Evolutionary conservation across 441 rosid species (phyloP).

Genomic region (Gossypium davidsonii): DNA sequence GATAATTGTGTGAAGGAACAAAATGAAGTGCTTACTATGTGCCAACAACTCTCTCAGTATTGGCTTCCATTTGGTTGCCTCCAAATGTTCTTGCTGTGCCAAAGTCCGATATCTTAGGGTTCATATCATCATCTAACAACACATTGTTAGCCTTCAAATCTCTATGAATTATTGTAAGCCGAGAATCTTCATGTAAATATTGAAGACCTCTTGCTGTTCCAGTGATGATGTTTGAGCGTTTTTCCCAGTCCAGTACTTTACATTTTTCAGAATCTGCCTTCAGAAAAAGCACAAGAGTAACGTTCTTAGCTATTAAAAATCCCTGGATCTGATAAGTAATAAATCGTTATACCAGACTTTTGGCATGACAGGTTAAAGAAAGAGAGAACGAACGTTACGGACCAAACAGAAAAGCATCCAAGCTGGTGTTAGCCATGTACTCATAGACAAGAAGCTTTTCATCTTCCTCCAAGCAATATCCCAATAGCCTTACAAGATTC

Average conservation of each 20-base stretch:
- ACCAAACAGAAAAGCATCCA: constrained; percentile 44
- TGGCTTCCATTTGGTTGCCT: constrained; percentile 38
- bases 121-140: constrained; percentile 39
- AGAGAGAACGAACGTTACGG: neutral
- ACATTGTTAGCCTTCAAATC: constrained; percentile 53
- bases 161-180: constrained; percentile 14
- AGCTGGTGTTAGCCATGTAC: constrained; percentile 42
- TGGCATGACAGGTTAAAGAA: neutral
- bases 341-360: too few relatives aligned
- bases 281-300: neutral
- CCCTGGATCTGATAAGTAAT: too few relatives aligned
- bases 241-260: constrained; percentile 18
- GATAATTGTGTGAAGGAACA: neutral
- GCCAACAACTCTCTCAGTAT: constrained; percentile 44
- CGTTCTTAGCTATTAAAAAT: neutral
- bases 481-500: constrained; percentile 49
- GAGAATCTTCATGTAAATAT: constrained; percentile 31
- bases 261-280: constrained; percentile 11
- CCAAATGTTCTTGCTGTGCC: constrained; percentile 52
- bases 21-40: constrained; percentile 34
- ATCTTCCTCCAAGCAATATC: constrained; percentile 41
- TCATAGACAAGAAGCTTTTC: constrained; percentile 56
- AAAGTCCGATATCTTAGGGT: constrained; percentile 51
- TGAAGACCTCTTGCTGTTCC: constrained; percentile 49
- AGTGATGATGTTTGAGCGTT: constrained; percentile 28